A percentile compares a stretch with the other conserved stretches of the same genome.
These are phyloP conservation scores for Chenopodium formosanum DNA, from an alignment of 148 eudicot species.

Conservation along the genomic window DNA sequence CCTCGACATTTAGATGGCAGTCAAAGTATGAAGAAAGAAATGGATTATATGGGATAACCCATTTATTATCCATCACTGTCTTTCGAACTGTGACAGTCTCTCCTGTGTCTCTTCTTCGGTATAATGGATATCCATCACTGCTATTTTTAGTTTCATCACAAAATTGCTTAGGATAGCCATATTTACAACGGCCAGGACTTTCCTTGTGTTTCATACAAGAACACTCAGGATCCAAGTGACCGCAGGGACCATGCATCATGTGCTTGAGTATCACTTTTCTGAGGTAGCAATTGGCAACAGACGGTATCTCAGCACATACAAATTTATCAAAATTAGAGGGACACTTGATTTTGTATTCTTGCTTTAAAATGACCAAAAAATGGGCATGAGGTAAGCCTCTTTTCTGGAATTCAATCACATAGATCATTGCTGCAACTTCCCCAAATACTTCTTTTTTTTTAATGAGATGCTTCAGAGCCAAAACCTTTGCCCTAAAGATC, in stretches of 20 bases:
- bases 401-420: too few species aligned
- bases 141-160: not conserved
- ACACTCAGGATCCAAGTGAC: not conserved
- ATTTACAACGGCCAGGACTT: not conserved
- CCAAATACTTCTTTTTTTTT: not conserved
- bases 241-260: not conserved
- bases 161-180: not conserved
- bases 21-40: too few species aligned
- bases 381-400: too few species aligned
- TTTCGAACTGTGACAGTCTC: not conserved
- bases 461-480: not conserved
- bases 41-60: not conserved
- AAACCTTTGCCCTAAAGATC: not conserved
- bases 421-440: not conserved
- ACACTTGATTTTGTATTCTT: too few species aligned
- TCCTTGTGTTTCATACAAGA: not conserved
- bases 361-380: too few species aligned
- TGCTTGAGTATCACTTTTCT: not conserved
- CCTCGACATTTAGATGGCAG: too few species aligned
- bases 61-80: not conserved
- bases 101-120: not conserved
- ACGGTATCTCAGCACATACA: not conserved
- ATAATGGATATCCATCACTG: not conserved
- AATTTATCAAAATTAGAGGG: too few species aligned
- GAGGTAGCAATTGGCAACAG: not conserved